phyloP scores from a whole-genome alignment of 1,284 basidiomycete species.

The Xanthoconium separans region DNA sequence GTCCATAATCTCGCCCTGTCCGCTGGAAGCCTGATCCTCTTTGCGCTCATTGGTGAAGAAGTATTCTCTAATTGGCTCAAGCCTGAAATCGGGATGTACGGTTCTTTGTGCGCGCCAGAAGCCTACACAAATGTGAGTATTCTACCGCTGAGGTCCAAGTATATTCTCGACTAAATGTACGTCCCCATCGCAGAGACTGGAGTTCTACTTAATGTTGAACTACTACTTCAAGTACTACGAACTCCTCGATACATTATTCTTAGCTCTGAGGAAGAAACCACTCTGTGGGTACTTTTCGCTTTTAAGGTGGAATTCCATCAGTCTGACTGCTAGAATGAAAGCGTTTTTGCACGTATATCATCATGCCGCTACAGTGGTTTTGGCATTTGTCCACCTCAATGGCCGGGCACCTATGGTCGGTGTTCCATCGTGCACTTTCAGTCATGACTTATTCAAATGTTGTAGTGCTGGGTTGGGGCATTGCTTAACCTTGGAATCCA shows the following conservation, averaged over 20 bases:
- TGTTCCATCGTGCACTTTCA: slow-evolving; percentile 1
- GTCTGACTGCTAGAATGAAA: slow-evolving; percentile 30
- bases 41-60: slow-evolving; percentile 86
- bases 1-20: slow-evolving; percentile 88
- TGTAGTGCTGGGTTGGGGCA: slow-evolving; percentile 92
- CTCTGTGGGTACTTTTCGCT: slow-evolving; percentile 56
- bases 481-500: slow-evolving; percentile 90
- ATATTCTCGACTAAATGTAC: neutral
- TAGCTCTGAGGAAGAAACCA: slow-evolving; percentile 95
- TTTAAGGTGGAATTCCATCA: neutral
- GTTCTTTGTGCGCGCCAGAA: slow-evolving; percentile 69
- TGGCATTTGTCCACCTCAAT: slow-evolving; percentile 92
- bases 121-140: slow-evolving; percentile 80
- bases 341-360: slow-evolving; percentile 97
- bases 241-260: slow-evolving; percentile 93
- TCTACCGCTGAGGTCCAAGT: neutral
- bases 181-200: slow-evolving; percentile 53
- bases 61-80: slow-evolving; percentile 74
- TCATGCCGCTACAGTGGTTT: slow-evolving; percentile 90
- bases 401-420: slow-evolving; percentile 82
- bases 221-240: slow-evolving; percentile 95
- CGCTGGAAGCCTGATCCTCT: slow-evolving; percentile 74
- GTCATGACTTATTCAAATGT: slow-evolving; percentile 1
- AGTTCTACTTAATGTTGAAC: slow-evolving; percentile 95
- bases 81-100: slow-evolving; percentile 71